Base-by-base conservation (phyloP, 768 basidiomycete genomes). In the Neoboletus magnificus region DNA sequence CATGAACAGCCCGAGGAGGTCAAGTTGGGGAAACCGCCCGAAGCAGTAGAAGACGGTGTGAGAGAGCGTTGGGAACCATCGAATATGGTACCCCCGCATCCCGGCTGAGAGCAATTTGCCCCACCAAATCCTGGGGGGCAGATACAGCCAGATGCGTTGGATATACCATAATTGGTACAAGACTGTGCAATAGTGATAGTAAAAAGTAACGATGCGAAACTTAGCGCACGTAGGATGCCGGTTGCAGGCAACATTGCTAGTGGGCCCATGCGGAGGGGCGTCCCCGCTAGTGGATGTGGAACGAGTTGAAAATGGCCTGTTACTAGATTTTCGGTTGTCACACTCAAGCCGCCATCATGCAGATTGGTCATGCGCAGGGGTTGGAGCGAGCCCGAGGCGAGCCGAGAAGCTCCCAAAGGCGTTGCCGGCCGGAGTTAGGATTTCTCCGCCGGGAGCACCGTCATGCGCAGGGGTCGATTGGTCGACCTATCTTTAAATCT, bases 81-180 rank as follows among this genome's bases (percentile, higher is more conserved):
- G 66, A 88, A 92, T 42, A 96, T 82, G 49, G 83, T 87, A 2
- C 91, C 91, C 12, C 89, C 89, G 57, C 94, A 97, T 2, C 79
- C 83, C 0, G 88, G 82, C 54, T 81, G 77, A 1, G 82, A 77
- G 65, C 92, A 93, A 22, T 79, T 80, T 27, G 81, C 51, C 8
- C 88, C 90, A 12, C 88, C 89, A 65, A 91, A 92, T 13, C 93
- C 93, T 23, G 82, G 79, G 5, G 92, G 93, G 69, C 94, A 97
- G 23, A 78, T 70, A 66, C 93, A 95, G 7, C 55, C 54, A 0
- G 71, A 65, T 0, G 53, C 33, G 40, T 22, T 63, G 8, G 68
- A 59, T 32, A 44, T 54, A 15, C 69, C 69, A 27, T 60, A 62
- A 39, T 71, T 71, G 42, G 53, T 44, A 46, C 71, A 70, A 45